phyloP scores from a whole-genome alignment of 371 early-diverging fungal species.

The Mortierella sp. region DNA sequence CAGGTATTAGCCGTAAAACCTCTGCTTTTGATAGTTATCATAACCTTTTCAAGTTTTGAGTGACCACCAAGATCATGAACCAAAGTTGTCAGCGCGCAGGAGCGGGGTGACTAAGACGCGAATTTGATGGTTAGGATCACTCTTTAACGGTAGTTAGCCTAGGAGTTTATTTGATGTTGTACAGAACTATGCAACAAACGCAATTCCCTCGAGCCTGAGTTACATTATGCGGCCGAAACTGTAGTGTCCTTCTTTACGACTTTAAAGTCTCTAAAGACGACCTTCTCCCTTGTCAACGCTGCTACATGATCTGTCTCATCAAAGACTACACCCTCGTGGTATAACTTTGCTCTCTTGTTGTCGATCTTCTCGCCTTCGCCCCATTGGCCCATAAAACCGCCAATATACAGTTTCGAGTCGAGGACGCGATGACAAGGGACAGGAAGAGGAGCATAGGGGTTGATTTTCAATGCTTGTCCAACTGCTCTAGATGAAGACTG shows the following conservation, averaged over 20 bases:
- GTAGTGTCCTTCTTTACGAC: conserved; percentile 11
- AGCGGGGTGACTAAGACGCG: too few relatives aligned
- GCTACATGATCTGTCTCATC: conserved; percentile 70
- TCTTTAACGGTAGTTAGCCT: too few relatives aligned
- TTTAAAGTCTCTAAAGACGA: conserved; percentile 66
- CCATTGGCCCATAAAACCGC: conserved; percentile 81
- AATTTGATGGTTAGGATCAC: too few relatives aligned
- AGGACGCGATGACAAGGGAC: conserved; percentile 89
- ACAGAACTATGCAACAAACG: too few relatives aligned
- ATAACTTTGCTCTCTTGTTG: conserved; percentile 77
- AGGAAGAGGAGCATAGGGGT: conserved; percentile 83
- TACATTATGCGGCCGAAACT: neutral
- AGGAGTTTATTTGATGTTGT: neutral
- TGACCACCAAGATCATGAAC: too few relatives aligned
- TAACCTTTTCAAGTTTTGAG: too few relatives aligned
- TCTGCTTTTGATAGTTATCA: too few relatives aligned
- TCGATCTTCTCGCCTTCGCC: conserved; percentile 71
- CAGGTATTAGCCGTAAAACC: too few relatives aligned
- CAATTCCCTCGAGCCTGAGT: neutral
- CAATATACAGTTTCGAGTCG: conserved; percentile 73
- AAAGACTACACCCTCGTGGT: conserved; percentile 77
- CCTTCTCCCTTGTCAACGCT: conserved; percentile 58
- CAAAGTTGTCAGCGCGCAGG: too few relatives aligned
- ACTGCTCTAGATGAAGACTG: conserved; percentile 79
- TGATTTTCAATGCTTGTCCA: conserved; percentile 79